Evolutionary conservation across 495 filamentous ascomycete genomes (phyloP).

Genomic region (Symbiotaphrina buchneri): DNA sequence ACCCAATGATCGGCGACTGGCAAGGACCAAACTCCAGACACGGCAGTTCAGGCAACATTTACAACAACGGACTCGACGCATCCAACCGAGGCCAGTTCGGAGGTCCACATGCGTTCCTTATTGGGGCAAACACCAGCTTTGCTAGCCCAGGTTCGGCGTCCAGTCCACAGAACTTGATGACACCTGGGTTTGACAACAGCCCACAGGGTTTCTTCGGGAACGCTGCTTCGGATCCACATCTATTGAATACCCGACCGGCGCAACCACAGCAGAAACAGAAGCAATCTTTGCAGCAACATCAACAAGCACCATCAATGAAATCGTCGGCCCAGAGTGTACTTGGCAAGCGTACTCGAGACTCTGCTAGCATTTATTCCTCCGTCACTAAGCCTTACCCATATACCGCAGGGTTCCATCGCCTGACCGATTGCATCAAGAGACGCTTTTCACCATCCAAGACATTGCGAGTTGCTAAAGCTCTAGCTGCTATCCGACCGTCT

Average conservation of each 20-base stretch:
- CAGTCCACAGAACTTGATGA: too few relatives aligned
- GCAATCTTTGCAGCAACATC: slow-evolving; percentile 8
- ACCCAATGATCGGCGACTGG: slow-evolving; percentile 7
- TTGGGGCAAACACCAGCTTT: too few relatives aligned
- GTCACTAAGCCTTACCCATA: slow-evolving; percentile 84
- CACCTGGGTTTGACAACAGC: too few relatives aligned
- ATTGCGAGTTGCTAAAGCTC: slow-evolving; percentile 59
- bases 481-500: slow-evolving; percentile 74
- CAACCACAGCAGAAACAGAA: slow-evolving; percentile 10
- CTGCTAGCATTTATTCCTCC: slow-evolving; percentile 66
- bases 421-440: slow-evolving; percentile 58
- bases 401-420: slow-evolving; percentile 67
- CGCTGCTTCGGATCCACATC: too few relatives aligned
- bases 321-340: slow-evolving; percentile 16
- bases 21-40: too few relatives aligned
- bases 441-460: slow-evolving; percentile 50
- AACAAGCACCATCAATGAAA: slow-evolving; percentile 18
- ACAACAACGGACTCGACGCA: too few relatives aligned
- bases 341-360: slow-evolving; percentile 38
- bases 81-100: too few relatives aligned
- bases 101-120: too few relatives aligned
- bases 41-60: too few relatives aligned
- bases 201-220: too few relatives aligned
- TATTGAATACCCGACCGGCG: slow-evolving; percentile 5
- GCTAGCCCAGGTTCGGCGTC: slow-evolving; percentile 27